Evolutionary conservation across 1,284 basidiomycete species (phyloP), one percentile per base, ranked within the genome.

Genomic region (Mycena citricolor): DNA sequence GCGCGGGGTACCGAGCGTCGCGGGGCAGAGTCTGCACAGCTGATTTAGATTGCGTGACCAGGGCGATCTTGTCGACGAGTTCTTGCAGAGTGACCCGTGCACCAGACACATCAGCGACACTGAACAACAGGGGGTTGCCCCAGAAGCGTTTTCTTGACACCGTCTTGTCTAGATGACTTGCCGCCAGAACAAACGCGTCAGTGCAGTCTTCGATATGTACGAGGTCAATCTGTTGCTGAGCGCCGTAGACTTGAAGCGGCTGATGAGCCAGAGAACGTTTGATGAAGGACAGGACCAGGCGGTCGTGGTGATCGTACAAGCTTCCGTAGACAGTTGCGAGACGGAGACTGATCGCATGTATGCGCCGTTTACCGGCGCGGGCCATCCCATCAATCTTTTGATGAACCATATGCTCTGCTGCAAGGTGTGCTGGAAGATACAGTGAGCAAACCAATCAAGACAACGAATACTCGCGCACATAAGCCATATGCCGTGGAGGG

Each of bases 121-220:
- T 25, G n/a, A n/a, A n/a, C n/a, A n/a, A n/a, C n/a, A n/a, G n/a
- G n/a, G n/a, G n/a, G n/a, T n/a, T n/a, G n/a, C n/a, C n/a, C n/a
- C n/a, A n/a, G n/a, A n/a, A n/a, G n/a, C n/a, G n/a, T n/a, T n/a
- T n/a, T n/a, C n/a, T n/a, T n/a, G n/a, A n/a, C 8, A 28, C 16
- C 4, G 32, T 17, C 12, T 22, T 23, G 20, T 42, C 32, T 12
- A 42, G 32, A 7, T 33, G 31, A 6, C 17, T n/a, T 22, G 20
- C 32, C 25, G 31, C 40, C 8, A 33, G 32, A 19, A 21, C 29
- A 20, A 42, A 28, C 14, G 40, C 40, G n/a, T 42, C 22, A 17
- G 35, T 26, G 17, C 40, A 42, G 32, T 42, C 40, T n/a, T 42
- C 23, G 24, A 42, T 42, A n/a, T 42, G 24, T 20, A 42, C 16